These are phyloP conservation scores for Taiwanofungus camphoratus DNA, from an alignment of 1,284 basidiomycete species.

Conservation along the genomic window DNA sequence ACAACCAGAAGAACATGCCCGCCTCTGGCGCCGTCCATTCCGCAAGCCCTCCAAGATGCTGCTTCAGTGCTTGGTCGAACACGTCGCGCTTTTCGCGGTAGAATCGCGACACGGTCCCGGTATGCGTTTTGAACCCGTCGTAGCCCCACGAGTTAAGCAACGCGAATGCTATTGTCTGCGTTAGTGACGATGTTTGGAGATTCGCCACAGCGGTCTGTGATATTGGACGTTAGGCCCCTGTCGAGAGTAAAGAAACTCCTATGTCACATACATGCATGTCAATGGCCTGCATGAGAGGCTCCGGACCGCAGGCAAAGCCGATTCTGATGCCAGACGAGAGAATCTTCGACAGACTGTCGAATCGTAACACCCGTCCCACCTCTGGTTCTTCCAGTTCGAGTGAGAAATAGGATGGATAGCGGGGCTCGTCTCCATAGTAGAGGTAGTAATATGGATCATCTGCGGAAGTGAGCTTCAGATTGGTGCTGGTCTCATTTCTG, in stretches of 20 bases:
- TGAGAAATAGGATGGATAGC: slow-evolving; percentile 72
- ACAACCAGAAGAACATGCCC: slow-evolving; percentile 86
- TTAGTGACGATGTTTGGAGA: slow-evolving; percentile 74
- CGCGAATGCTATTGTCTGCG: slow-evolving; percentile 70
- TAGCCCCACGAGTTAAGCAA: slow-evolving; percentile 78
- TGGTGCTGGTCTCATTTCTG: not conserved
- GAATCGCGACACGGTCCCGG: slow-evolving; percentile 67
- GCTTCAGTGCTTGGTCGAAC: slow-evolving; percentile 74
- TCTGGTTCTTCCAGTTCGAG: slow-evolving; percentile 59
- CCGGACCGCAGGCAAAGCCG: slow-evolving; percentile 82
- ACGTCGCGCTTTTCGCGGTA: slow-evolving; percentile 77
- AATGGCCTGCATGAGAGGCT: slow-evolving; percentile 67
- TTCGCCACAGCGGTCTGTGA: slow-evolving; percentile 36
- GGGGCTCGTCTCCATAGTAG: slow-evolving; percentile 62
- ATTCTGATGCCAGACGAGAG: slow-evolving; percentile 78
- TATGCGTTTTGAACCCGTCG: slow-evolving; percentile 76
- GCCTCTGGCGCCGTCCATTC: slow-evolving; percentile 85
- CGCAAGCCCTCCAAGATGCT: slow-evolving; percentile 71
- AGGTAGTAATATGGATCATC: slow-evolving; percentile 80
- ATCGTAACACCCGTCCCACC: slow-evolving; percentile 76
- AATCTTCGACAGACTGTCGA: slow-evolving; percentile 88
- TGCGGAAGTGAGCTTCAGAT: slow-evolving; percentile 17
- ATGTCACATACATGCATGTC: slow-evolving; percentile 55
- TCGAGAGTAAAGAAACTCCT: not conserved
- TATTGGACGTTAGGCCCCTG: not conserved